phyloP scores from a whole-genome alignment of 148 eudicot species.

The Gaultheria prostrata region DNA sequence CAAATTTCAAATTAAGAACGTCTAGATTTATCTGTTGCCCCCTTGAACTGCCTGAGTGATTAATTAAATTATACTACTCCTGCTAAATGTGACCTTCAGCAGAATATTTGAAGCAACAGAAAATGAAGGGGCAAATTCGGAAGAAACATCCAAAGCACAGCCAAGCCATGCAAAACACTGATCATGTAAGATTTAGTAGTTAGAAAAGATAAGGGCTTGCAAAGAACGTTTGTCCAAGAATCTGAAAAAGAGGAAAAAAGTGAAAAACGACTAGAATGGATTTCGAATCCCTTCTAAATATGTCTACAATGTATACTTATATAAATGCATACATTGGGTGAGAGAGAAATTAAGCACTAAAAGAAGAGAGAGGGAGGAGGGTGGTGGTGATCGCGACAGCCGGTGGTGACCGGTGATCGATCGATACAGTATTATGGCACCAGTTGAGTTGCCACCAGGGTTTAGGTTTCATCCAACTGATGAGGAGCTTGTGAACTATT shows the following conservation, averaged over 20 bases:
- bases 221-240: slow-evolving; percentile 53
- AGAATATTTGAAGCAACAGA: neutral
- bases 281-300: slow-evolving; percentile 36
- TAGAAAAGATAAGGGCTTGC: slow-evolving; percentile 34
- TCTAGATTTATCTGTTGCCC: too few species aligned
- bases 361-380: neutral
- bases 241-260: slow-evolving; percentile 46
- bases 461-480: slow-evolving; percentile 78
- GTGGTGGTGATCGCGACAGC: neutral
- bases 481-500: slow-evolving; percentile 82
- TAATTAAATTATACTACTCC: too few species aligned
- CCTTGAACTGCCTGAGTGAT: too few species aligned
- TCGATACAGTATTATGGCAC: slow-evolving; percentile 43
- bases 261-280: slow-evolving; percentile 28
- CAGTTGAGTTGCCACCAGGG: slow-evolving; percentile 68
- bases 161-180: neutral
- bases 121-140: slow-evolving; percentile 8
- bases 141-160: neutral
- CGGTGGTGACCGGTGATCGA: too few species aligned
- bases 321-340: neutral
- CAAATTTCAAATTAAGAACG: too few species aligned
- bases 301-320: neutral
- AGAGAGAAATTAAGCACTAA: neutral
- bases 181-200: neutral
- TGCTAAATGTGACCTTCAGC: too few species aligned